Conservation (phyloP, 306 rosid genomes). For the Astragalus membranaceus region DNA sequence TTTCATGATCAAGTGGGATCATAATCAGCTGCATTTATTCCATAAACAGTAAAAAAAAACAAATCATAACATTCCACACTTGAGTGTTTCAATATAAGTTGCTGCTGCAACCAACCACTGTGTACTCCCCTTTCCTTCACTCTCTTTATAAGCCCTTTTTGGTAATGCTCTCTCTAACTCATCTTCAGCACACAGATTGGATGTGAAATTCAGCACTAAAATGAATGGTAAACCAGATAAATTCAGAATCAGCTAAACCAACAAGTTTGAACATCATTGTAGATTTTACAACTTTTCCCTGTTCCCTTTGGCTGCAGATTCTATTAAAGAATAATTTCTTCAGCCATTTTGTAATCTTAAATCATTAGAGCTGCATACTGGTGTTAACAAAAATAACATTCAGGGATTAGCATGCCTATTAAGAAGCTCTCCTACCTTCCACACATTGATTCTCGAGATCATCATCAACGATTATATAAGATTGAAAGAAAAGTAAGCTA, state of each 20-base stretch:
- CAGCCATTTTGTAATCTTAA: conserved; percentile 55
- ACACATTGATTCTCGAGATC: conserved; percentile 50
- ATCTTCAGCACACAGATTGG: too few relatives aligned
- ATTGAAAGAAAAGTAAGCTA: conserved; percentile 60
- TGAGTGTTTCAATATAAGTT: conserved; percentile 29
- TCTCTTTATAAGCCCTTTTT: too few relatives aligned
- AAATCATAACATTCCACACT: conserved; percentile 37
- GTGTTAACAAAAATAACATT: conserved; percentile 51
- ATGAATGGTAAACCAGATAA: too few relatives aligned
- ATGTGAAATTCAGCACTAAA: too few relatives aligned
- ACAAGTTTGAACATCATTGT: too few relatives aligned
- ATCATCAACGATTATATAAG: conserved; percentile 33
- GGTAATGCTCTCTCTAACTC: too few relatives aligned
- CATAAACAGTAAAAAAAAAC: too few relatives aligned
- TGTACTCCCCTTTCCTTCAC: too few relatives aligned
- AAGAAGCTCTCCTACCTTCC: conserved; percentile 48
- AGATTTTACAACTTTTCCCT: too few relatives aligned
- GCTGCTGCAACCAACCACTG: conserved; percentile 57
- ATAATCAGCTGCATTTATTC: too few relatives aligned
- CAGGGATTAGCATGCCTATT: conserved; percentile 60
- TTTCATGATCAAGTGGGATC: too few relatives aligned
- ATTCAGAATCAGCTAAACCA: too few relatives aligned
- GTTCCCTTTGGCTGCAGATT: conserved; percentile 46
- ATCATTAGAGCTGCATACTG: conserved; percentile 52
- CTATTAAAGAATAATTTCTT: conserved; percentile 46